Evolutionary conservation across 2,329 filamentous ascomycete genomes (phyloP).

Genomic region (Fusarium ambrosium): DNA sequence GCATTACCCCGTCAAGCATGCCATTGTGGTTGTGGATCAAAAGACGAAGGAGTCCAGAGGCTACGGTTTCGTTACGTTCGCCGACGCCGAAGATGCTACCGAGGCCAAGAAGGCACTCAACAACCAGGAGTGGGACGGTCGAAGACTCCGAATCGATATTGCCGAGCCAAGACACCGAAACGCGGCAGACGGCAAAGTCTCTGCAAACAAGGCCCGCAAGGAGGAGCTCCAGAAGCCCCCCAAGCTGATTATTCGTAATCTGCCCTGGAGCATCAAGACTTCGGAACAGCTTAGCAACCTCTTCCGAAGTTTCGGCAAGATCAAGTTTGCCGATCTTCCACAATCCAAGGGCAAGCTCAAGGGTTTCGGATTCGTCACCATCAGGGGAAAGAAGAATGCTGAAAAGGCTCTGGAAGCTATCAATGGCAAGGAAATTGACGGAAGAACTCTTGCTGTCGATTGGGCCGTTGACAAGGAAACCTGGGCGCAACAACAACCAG

Average conservation of each 20-base stretch:
- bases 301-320: conserved; percentile 90
- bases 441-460: conserved; percentile 90
- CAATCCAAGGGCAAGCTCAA: conserved; percentile 81
- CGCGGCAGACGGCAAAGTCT: conserved; percentile 59
- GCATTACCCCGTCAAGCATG: conserved; percentile 94
- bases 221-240: conserved; percentile 73
- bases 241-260: conserved; percentile 89
- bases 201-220: conserved; percentile 67
- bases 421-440: conserved; percentile 92
- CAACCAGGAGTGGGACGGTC: conserved; percentile 81
- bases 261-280: conserved; percentile 95
- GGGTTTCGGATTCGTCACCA: conserved; percentile 93
- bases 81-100: conserved; percentile 90
- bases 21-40: conserved; percentile 89
- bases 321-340: conserved; percentile 89
- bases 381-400: conserved; percentile 90
- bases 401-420: conserved; percentile 87
- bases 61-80: conserved; percentile 97
- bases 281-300: conserved; percentile 82
- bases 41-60: conserved; percentile 89
- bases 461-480: conserved; percentile 94
- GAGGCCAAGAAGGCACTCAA: conserved; percentile 86
- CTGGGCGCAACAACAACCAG: conserved; percentile 77
- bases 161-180: conserved; percentile 86
- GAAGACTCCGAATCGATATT: conserved; percentile 86